Evolutionary conservation across 352 stramenopile genomes (phyloP).

Genomic region (Phytophthora syringae): DNA sequence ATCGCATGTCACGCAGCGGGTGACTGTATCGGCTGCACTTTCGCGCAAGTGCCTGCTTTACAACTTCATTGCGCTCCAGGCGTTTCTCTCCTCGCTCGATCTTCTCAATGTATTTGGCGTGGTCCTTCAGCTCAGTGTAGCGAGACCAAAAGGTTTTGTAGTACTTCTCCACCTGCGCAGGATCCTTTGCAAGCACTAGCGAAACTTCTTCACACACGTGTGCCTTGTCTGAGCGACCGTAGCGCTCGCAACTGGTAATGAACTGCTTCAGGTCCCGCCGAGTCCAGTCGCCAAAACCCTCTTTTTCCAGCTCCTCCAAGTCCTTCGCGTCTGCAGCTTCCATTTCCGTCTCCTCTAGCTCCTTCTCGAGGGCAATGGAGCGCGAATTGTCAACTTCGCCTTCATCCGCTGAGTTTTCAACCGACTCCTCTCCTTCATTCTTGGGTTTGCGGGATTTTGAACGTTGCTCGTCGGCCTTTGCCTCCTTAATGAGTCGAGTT

Average conservation of each 20-base stretch:
- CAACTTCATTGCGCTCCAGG: constrained; percentile 94
- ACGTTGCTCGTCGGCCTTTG: constrained; percentile 81
- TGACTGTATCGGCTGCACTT: constrained; percentile 97
- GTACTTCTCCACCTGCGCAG: constrained; percentile 94
- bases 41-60: constrained; percentile 95
- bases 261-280: constrained; percentile 90
- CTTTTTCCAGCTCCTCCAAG: constrained; percentile 74
- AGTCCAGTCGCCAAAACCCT: constrained; percentile 97
- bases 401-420: constrained; percentile 72
- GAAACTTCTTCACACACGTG: constrained; percentile 93
- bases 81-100: constrained; percentile 98
- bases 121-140: constrained; percentile 94
- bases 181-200: constrained; percentile 90
- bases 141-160: constrained; percentile 96
- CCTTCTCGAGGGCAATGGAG: constrained; percentile 77
- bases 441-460: constrained; percentile 81
- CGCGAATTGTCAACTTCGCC: constrained; percentile 56
- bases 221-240: constrained; percentile 92
- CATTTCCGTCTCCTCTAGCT: constrained; percentile 83
- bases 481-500: constrained; percentile 81
- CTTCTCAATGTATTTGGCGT: constrained; percentile 93
- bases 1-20: constrained; percentile 88
- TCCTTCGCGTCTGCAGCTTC: constrained; percentile 67
- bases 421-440: constrained; percentile 59
- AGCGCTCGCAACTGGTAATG: constrained; percentile 93